phyloP scores from a whole-genome alignment of 306 rosid species.

The Mimosa pudica region DNA sequence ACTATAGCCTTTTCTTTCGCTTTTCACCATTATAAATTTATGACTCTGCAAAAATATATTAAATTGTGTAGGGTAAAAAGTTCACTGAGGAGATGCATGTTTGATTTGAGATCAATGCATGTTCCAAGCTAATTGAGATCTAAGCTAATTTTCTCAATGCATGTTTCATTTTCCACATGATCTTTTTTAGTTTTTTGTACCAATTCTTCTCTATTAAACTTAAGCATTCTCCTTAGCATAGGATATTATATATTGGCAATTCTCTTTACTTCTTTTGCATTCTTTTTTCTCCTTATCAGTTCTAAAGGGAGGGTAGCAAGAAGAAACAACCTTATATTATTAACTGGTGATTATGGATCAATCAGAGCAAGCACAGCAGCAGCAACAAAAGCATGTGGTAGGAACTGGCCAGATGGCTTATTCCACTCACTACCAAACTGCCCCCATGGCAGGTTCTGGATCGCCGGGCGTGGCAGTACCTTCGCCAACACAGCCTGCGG shows the following conservation, averaged over 20 bases:
- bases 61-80: conserved; percentile 2
- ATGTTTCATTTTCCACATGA: neutral
- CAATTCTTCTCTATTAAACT: neutral
- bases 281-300: conserved; percentile 19
- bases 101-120: neutral
- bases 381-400: conserved; percentile 38
- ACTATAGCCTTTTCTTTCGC: neutral
- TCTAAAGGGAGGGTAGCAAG: conserved; percentile 37
- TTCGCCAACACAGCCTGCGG: conserved; percentile 61
- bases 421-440: conserved; percentile 60
- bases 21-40: neutral
- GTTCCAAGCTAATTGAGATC: neutral
- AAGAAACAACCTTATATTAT: conserved; percentile 32
- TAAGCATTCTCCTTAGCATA: conserved; percentile 11
- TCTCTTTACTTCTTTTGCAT: neutral
- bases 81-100: neutral
- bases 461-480: conserved; percentile 52
- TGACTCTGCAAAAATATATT: neutral
- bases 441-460: conserved; percentile 68
- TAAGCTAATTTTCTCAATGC: neutral
- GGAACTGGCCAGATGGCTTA: conserved; percentile 64
- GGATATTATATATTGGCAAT: conserved; percentile 10
- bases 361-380: conserved; percentile 60
- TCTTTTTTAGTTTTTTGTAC: neutral
- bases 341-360: conserved; percentile 60